These are phyloP conservation scores for Neurospora sp. DNA, from an alignment of 495 filamentous ascomycete species.

Conservation along the genomic window DNA sequence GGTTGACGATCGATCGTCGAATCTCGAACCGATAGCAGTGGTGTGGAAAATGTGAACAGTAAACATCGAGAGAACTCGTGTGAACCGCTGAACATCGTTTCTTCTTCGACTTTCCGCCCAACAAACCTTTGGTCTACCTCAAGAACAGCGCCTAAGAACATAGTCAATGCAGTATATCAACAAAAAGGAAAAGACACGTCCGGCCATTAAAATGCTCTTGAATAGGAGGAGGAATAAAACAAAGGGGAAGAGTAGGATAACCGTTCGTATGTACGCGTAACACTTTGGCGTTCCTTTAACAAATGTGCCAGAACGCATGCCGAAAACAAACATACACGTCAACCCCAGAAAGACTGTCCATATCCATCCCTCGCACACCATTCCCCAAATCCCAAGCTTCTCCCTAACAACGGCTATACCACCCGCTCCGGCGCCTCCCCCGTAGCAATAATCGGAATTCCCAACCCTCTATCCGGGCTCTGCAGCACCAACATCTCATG, in stretches of 20 bases:
- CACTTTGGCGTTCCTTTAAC: neutral
- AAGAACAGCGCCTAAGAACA: neutral
- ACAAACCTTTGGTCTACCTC: neutral
- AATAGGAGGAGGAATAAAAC: neutral
- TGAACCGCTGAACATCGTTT: neutral
- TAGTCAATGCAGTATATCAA: neutral
- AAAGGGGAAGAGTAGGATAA: neutral
- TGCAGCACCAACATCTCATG: constrained; percentile 90
- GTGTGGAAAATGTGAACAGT: neutral
- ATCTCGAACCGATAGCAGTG: neutral
- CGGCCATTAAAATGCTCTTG: neutral
- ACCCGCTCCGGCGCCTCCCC: constrained; percentile 74
- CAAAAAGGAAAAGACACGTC: neutral
- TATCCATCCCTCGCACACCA: too few relatives aligned
- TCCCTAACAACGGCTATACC: constrained; percentile 41
- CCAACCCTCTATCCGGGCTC: constrained; percentile 84
- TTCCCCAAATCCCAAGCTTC: too few relatives aligned
- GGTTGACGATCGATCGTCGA: neutral
- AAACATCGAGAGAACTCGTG: neutral
- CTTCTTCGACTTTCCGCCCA: neutral
- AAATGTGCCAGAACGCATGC: too few relatives aligned
- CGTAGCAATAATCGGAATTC: constrained; percentile 79
- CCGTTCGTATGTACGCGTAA: neutral
- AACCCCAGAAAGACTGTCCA: too few relatives aligned
- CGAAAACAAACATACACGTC: too few relatives aligned